Base-by-base conservation (phyloP, 805 yeast genomes). In the Candida endomychidarum region DNA sequence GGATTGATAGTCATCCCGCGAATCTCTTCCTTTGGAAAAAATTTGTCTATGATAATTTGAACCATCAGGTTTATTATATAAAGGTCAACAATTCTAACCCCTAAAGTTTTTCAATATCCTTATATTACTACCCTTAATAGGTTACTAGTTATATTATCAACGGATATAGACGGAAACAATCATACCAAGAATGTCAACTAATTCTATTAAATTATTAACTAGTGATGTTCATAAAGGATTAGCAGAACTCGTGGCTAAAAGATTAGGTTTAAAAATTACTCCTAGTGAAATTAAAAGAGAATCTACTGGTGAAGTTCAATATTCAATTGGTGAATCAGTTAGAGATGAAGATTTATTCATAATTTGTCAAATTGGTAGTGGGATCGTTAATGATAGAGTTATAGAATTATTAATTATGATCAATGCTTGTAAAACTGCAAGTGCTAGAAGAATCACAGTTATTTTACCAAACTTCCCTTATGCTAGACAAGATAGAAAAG, bases 401-500 rank as follows among this genome's bases (percentile, higher is more conserved):
- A 78, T 91, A 82, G 99, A 93, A 59, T 68, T 91, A 33, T 72
- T 93, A 45, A 81, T 91, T 45, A 81, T 91, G 81, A 81, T 91
- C 49, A 89, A 88, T 61, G 98, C 98, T 11, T 89, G 97, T 66
- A 84, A 83, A 55, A 81, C 90, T n/a, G 98, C 98, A 2, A 86
- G 96, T 23, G 97, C 96, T 1, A 77, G 97, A 57, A 75, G 91
- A 46, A 85, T 91, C 57, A 90, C 97, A 0, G 96, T 96, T 0
- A 95, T 91, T 40, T 79, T 93, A 45, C 99, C 99, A 34, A 86
- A 84, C 63, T 91, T 90, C 68, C 96, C 97, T 10, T 91, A 91
- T 58, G 98, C 98, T 2, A 80, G 99, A 66, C 99, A 91, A 63
- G 99, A 91, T 65, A 86, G 90, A 63, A 91, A 91, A 63, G 98